Conservation (phyloP, 495 filamentous ascomycete genomes). For the Penicillium egyptiacum region DNA sequence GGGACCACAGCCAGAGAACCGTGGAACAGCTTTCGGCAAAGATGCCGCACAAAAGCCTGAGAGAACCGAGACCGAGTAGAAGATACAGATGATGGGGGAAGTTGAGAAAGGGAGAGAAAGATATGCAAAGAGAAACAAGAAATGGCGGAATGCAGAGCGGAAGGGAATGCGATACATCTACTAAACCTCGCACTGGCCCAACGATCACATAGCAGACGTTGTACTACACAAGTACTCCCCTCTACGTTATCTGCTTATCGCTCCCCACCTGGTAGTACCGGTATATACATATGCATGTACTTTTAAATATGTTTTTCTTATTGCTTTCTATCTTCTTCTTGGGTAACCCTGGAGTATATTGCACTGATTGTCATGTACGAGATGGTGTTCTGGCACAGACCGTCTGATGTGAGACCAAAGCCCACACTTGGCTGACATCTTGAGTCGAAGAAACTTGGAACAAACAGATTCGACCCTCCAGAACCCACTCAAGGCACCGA, state of each 20-base stretch:
- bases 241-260: constrained; percentile 14
- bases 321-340: too few relatives aligned
- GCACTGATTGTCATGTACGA: background rate
- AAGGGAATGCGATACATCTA: constrained; percentile 21
- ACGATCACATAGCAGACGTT: constrained; percentile 2
- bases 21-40: constrained; percentile 20
- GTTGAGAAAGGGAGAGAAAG: constrained; percentile 12
- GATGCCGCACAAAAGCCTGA: constrained; percentile 6
- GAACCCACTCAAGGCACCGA: background rate
- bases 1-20: constrained; percentile 25
- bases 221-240: constrained; percentile 12
- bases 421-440: constrained; percentile 11
- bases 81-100: constrained; percentile 3
- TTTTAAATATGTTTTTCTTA: too few relatives aligned
- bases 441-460: too few relatives aligned
- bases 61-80: constrained; percentile 13
- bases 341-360: background rate
- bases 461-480: background rate
- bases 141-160: constrained; percentile 12
- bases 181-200: constrained; percentile 4
- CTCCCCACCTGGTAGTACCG: background rate
- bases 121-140: constrained; percentile 14
- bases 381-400: constrained; percentile 5
- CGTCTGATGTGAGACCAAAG: constrained; percentile 12
- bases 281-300: background rate